Conservation (phyloP, 169 alveolate genomes). For the Babesia caballi region DNA sequence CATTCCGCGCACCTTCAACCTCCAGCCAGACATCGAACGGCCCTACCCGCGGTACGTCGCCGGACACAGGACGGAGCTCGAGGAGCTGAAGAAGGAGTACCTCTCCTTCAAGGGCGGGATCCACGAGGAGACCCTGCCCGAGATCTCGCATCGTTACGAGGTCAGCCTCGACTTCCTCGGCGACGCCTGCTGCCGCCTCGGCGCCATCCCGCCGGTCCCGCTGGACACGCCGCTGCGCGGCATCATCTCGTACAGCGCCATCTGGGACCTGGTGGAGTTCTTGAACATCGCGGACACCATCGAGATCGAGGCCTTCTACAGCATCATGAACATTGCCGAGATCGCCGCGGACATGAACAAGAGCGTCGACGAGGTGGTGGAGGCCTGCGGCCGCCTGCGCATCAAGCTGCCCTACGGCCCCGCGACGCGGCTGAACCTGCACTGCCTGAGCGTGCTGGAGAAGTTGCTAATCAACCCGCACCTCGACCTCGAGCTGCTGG, state of each 20-base stretch:
- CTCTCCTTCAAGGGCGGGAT: constrained; percentile 44
- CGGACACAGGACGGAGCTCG: constrained; percentile 22
- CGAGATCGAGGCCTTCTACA: constrained; percentile 45
- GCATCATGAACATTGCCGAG: constrained; percentile 6
- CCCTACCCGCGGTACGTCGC: neutral
- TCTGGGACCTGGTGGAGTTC: constrained; percentile 60
- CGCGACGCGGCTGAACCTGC: constrained; percentile 36
- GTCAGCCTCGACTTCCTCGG: constrained; percentile 48
- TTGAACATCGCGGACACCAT: constrained; percentile 54
- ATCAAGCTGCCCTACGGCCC: constrained; percentile 47
- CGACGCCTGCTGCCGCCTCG: constrained; percentile 66
- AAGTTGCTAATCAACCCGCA: neutral
- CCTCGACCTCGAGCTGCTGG: neutral
- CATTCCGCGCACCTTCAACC: constrained; percentile 52
- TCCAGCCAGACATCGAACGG: constrained; percentile 35
- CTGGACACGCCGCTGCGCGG: constrained; percentile 42
- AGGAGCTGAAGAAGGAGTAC: constrained; percentile 45
- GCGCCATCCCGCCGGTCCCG: constrained; percentile 52
- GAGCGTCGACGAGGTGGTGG: constrained; percentile 20
- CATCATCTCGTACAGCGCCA: constrained; percentile 54
- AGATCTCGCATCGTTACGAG: constrained; percentile 32
- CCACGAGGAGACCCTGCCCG: constrained; percentile 52
- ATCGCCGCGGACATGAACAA: constrained; percentile 6
- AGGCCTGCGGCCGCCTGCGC: constrained; percentile 22
- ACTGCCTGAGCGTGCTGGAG: constrained; percentile 39